Percentiles rank a stretch among this genome's conserved stretches.
phyloP scores from a whole-genome alignment of 1,284 basidiomycete genomes.

The Schizophyllum amplum region DNA sequence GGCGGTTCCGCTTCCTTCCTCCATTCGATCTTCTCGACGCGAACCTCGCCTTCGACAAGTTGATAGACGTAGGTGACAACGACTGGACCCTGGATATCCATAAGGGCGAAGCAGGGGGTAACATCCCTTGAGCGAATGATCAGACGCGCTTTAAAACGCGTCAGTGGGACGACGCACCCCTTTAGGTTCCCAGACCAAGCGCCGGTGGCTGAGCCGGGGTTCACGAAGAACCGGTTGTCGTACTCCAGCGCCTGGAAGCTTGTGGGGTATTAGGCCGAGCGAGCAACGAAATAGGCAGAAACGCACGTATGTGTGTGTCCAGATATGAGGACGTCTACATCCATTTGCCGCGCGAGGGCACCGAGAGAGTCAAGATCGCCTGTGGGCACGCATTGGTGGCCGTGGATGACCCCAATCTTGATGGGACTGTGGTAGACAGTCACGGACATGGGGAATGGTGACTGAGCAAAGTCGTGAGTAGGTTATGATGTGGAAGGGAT shows the following conservation, averaged over 20 bases:
- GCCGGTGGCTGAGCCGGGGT: constrained; percentile 93
- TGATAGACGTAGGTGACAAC: constrained; percentile 96
- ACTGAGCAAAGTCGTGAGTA: constrained; percentile 32
- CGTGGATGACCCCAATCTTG: constrained; percentile 89
- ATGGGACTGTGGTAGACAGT: constrained; percentile 85
- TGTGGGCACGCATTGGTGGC: constrained; percentile 89
- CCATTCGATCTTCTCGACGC: constrained; percentile 82
- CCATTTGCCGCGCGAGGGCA: constrained; percentile 88
- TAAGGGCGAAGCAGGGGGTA: constrained; percentile 74
- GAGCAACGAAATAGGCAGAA: neutral
- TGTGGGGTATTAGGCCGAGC: constrained; percentile 6
- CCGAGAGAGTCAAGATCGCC: constrained; percentile 88
- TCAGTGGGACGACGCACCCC: constrained; percentile 35
- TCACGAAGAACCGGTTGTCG: constrained; percentile 90
- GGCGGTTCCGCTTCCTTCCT: constrained; percentile 55
- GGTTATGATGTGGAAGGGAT: neutral
- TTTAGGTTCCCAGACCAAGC: constrained; percentile 81
- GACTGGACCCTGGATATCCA: constrained; percentile 92
- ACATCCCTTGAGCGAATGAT: constrained; percentile 27
- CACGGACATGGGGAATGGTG: constrained; percentile 74
- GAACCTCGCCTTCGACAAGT: constrained; percentile 86
- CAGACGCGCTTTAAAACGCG: constrained; percentile 9
- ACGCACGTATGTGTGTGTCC: constrained; percentile 92
- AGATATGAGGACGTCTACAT: constrained; percentile 91
- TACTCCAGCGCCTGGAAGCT: constrained; percentile 94